Evolutionary conservation across 169 alveolate species (phyloP).

Genomic region (Babesia caballi): DNA sequence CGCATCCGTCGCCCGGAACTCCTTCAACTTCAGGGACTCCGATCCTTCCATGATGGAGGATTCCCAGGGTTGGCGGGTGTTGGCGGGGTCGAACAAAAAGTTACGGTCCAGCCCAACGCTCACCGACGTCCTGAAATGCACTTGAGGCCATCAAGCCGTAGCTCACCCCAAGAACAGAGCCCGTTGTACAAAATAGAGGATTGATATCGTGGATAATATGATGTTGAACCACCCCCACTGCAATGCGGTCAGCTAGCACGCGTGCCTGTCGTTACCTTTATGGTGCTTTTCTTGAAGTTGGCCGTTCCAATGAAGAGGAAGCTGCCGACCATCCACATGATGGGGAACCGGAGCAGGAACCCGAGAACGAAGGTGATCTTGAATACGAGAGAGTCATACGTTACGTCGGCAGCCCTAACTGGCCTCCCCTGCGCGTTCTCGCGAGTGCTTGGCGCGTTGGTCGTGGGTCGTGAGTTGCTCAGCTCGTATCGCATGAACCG

Average conservation of each 20-base stretch:
- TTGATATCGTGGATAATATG: slow-evolving; percentile 12
- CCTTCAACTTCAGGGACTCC: neutral
- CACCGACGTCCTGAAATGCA: no score
- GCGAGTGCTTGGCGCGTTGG: neutral
- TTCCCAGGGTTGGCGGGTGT: neutral
- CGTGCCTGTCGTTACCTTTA: slow-evolving; percentile 21
- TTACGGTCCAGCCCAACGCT: no score
- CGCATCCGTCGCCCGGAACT: neutral
- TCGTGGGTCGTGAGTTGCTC: neutral
- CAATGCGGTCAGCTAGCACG: neutral
- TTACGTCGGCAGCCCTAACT: slow-evolving; percentile 13
- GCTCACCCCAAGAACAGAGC: no score
- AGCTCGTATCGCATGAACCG: slow-evolving; percentile 52
- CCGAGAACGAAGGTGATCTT: slow-evolving; percentile 53
- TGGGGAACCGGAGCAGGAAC: slow-evolving; percentile 46
- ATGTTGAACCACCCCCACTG: slow-evolving; percentile 59
- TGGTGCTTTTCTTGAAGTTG: slow-evolving; percentile 47
- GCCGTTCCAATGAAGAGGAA: slow-evolving; percentile 10
- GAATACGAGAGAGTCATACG: slow-evolving; percentile 51
- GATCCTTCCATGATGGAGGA: neutral
- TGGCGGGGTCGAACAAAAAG: neutral
- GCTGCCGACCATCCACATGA: slow-evolving; percentile 55
- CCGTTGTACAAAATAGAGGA: slow-evolving; percentile 25
- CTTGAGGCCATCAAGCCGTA: no score
- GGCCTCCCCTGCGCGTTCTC: slow-evolving; percentile 49